Conservation (phyloP, 2,329 filamentous ascomycete genomes). For the Trichoderma endophyticum region DNA sequence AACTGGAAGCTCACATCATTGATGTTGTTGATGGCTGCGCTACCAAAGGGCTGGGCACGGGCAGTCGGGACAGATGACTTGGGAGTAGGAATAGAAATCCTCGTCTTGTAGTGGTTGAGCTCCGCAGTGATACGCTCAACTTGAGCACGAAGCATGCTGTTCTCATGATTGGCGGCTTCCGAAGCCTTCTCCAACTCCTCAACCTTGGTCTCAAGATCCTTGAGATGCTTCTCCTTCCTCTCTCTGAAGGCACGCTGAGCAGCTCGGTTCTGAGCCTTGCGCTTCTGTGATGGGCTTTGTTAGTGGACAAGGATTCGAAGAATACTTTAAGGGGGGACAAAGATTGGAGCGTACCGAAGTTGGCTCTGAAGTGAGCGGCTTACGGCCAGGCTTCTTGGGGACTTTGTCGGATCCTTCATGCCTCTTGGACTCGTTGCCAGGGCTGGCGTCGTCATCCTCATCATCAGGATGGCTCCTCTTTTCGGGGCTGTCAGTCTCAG, state of each 20-base stretch:
- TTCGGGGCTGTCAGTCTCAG: constrained; percentile 53
- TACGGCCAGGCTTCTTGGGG: constrained; percentile 93
- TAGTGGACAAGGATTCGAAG: constrained; percentile 12
- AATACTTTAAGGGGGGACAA: not conserved
- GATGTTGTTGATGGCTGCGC: constrained; percentile 54
- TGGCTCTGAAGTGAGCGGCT: constrained; percentile 91
- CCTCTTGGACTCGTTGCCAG: constrained; percentile 58
- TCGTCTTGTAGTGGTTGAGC: constrained; percentile 86
- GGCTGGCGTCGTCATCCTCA: constrained; percentile 59
- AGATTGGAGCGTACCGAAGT: constrained; percentile 71
- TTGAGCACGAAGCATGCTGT: constrained; percentile 77
- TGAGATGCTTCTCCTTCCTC: constrained; percentile 87
- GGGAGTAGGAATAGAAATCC: constrained; percentile 59
- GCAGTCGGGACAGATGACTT: constrained; percentile 39
- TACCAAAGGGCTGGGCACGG: constrained; percentile 38
- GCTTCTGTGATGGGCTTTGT: constrained; percentile 58
- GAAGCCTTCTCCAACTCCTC: constrained; percentile 78
- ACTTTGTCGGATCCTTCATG: constrained; percentile 80
- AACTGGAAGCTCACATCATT: constrained; percentile 85
- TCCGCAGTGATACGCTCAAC: constrained; percentile 84
- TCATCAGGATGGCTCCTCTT: constrained; percentile 73
- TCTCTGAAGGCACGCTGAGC: constrained; percentile 92
- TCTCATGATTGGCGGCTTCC: constrained; percentile 79
- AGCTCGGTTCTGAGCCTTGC: constrained; percentile 92
- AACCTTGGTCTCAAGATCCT: constrained; percentile 77